Evolutionary conservation across 163 green algal genomes (phyloP), one percentile per base, ranked within the genome.

Genomic region (Smithsoniella earleae): DNA sequence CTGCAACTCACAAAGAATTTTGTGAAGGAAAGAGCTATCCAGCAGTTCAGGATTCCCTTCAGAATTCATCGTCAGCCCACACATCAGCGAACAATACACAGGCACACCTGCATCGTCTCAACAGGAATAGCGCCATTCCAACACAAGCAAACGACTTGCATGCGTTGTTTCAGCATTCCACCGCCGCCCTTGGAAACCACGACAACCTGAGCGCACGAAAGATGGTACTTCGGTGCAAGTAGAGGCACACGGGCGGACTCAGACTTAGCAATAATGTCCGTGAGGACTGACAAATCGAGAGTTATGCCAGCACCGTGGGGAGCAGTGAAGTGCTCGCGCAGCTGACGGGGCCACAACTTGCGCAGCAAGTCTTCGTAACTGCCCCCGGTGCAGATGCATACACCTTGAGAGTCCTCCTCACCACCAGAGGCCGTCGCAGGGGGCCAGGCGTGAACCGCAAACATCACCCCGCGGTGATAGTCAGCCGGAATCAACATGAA

Each of bases 151-250:
- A 69, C 18, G 5, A 69, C 58, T 16, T 4, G n/a, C 58, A 69
- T 69, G 5, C 58, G 20, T 36, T 69, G n/a, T 5, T 13, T 36
- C 25, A 69, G n/a, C 58, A 69, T 69, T 18, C 58, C 58, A 10
- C 58, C 58, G 28, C 58, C 58, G 6, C 58, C 58, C 6, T 33
- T 5, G n/a, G 58, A 37, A 28, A 31, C 25, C 31, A 69, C 58
- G 16, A 69, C 8, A 5, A 69, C 58, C 16, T 69, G 30, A 10
- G 25, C 58, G 5, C 8, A n/a, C 22, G 58, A 69, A 30, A 69
- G 2, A 45, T n/a, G n/a, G n/a, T n/a, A n/a, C n/a, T n/a, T n/a
- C n/a, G n/a, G n/a, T n/a, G n/a, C n/a, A n/a, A n/a, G n/a, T n/a
- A n/a, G n/a, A n/a, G n/a, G n/a, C n/a, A n/a, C n/a, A n/a, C n/a